Conservation (phyloP, 1,139 yeast species). For the Hansenula sp. region DNA sequence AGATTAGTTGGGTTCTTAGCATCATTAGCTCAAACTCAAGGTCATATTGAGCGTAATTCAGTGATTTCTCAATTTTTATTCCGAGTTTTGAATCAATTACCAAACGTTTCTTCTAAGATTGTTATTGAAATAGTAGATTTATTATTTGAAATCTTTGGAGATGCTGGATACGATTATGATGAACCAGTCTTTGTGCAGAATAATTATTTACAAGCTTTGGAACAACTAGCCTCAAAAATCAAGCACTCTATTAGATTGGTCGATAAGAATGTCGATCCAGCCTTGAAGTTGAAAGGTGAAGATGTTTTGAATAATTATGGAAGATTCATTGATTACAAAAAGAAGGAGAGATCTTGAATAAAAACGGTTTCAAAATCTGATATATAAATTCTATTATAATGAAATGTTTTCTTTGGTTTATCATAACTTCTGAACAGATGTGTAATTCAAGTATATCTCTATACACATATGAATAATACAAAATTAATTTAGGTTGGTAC, state of each 20-base stretch:
- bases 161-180: constrained; percentile 64
- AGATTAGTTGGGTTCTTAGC: constrained; percentile 49
- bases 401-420: neutral
- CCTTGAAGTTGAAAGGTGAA: constrained; percentile 60
- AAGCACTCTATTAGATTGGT: constrained; percentile 50
- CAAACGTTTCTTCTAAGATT: constrained; percentile 30
- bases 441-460: neutral
- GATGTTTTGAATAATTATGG: constrained; percentile 66
- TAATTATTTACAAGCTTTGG: constrained; percentile 43
- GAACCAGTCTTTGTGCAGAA: constrained; percentile 58
- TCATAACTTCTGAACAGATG: neutral
- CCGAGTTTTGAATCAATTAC: constrained; percentile 23
- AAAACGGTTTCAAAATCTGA: neutral
- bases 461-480: no score
- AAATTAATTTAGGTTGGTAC: no score
- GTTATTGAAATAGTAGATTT: constrained; percentile 60
- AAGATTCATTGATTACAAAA: constrained; percentile 76
- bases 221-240: constrained; percentile 41
- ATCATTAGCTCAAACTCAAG: constrained; percentile 46
- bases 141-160: constrained; percentile 81
- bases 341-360: constrained; percentile 28
- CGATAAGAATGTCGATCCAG: constrained; percentile 61
- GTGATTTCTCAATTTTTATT: constrained; percentile 46
- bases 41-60: constrained; percentile 42
- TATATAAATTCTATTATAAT: neutral